phyloP scores from a whole-genome alignment of 2,329 filamentous ascomycete genomes.

The Monosporascus sp. region DNA sequence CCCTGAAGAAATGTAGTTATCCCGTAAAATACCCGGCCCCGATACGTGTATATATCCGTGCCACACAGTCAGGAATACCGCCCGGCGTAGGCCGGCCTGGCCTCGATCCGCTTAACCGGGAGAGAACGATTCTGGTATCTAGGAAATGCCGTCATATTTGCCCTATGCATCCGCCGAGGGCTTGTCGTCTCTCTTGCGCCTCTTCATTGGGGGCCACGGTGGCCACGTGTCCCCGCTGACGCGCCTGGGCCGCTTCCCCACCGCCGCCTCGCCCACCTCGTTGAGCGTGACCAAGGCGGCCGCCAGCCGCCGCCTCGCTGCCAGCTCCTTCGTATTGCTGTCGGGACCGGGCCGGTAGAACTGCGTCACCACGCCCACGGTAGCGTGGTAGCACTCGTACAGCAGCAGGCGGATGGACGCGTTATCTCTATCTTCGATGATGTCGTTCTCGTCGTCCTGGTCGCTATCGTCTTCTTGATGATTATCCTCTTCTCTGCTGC shows the following conservation, averaged over 20 bases:
- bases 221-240: slow-evolving; percentile 34
- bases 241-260: slow-evolving; percentile 27
- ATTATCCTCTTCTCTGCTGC: slow-evolving; percentile 4
- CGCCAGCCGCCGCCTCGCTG: slow-evolving; percentile 46
- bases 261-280: slow-evolving; percentile 28
- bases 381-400: slow-evolving; percentile 54
- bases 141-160: no score
- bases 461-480: background rate
- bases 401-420: slow-evolving; percentile 44
- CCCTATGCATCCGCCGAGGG: no score
- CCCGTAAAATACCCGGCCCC: no score
- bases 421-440: slow-evolving; percentile 40
- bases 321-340: slow-evolving; percentile 46
- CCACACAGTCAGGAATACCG: no score
- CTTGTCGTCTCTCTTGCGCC: slow-evolving; percentile 25
- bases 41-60: no score
- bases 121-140: no score
- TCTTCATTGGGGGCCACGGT: slow-evolving; percentile 34
- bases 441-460: slow-evolving; percentile 11
- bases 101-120: no score
- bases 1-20: no score
- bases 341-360: slow-evolving; percentile 47
- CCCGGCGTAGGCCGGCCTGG: no score
- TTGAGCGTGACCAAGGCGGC: slow-evolving; percentile 42
- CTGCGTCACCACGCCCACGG: slow-evolving; percentile 46